phyloP scores from a whole-genome alignment of 2,329 filamentous ascomycete genomes.

The Gremmenia infestans region DNA sequence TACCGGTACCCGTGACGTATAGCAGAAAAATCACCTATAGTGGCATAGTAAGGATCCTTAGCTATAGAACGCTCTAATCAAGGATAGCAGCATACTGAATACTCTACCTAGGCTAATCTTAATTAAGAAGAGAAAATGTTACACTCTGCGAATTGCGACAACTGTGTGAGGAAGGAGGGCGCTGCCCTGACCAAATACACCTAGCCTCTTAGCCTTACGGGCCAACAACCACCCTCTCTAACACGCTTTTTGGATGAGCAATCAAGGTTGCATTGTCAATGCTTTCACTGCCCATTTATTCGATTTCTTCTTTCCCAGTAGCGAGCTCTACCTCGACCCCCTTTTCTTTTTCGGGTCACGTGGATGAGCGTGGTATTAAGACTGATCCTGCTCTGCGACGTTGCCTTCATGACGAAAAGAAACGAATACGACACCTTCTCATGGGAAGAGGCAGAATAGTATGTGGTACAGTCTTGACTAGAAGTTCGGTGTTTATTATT shows the following conservation, averaged over 20 bases:
- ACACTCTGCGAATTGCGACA: not conserved
- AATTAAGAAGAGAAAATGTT: conserved; percentile 1
- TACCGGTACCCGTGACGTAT: conserved; percentile 5
- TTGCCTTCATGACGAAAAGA: too few species aligned
- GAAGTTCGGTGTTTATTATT: too few species aligned
- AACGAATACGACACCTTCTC: too few species aligned
- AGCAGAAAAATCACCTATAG: conserved; percentile 6
- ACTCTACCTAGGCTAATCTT: not conserved
- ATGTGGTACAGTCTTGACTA: too few species aligned
- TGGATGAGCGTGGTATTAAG: too few species aligned
- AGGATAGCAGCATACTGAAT: not conserved
- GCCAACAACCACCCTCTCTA: not conserved
- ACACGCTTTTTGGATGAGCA: not conserved
- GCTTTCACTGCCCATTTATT: too few species aligned
- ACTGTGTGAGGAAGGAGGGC: not conserved
- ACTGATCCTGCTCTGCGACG: too few species aligned
- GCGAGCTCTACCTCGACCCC: too few species aligned
- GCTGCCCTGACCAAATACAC: conserved; percentile 1
- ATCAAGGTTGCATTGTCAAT: too few species aligned
- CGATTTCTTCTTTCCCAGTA: too few species aligned
- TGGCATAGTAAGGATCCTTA: conserved; percentile 6
- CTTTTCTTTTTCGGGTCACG: too few species aligned
- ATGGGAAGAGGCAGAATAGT: too few species aligned
- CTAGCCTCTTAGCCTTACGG: not conserved
- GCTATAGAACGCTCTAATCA: conserved; percentile 2